Percentiles rank a stretch among this genome's conserved stretches.
phyloP scores from a whole-genome alignment of 352 stramenopile genomes.

The Peronospora tabacina region DNA sequence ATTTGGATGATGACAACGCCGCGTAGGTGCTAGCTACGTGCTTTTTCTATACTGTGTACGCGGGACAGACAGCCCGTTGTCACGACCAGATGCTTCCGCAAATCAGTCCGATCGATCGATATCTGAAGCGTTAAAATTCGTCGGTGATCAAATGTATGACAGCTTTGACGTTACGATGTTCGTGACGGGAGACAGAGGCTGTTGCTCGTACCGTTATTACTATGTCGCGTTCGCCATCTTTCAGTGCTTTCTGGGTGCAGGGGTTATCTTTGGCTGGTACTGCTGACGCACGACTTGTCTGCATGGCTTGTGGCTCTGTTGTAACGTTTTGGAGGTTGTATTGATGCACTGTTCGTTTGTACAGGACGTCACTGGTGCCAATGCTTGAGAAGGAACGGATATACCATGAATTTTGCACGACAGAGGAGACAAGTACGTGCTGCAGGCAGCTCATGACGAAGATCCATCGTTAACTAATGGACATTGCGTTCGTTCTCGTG shows the following conservation, averaged over 20 bases:
- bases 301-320: not conserved
- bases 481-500: not conserved
- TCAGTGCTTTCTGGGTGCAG: conserved; percentile 52
- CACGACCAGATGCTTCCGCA: conserved; percentile 5
- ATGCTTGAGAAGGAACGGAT: conserved; percentile 52
- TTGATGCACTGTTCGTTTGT: not conserved
- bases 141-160: not conserved
- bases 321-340: conserved; percentile 5
- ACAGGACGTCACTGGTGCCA: conserved; percentile 48
- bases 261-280: conserved; percentile 58
- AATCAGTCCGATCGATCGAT: too few relatives aligned
- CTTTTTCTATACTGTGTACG: not conserved
- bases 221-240: conserved; percentile 51
- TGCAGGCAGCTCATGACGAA: not conserved
- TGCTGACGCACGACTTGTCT: not conserved
- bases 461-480: not conserved
- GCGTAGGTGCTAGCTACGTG: not conserved
- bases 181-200: conserved; percentile 19
- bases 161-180: not conserved
- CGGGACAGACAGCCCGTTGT: conserved; percentile 1
- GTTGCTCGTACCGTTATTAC: conserved; percentile 30
- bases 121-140: too few relatives aligned
- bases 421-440: conserved; percentile 32
- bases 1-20: not conserved
- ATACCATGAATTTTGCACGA: conserved; percentile 46